phyloP scores from a whole-genome alignment of 176 grass and related monocot species.

The Juncus effusus region DNA sequence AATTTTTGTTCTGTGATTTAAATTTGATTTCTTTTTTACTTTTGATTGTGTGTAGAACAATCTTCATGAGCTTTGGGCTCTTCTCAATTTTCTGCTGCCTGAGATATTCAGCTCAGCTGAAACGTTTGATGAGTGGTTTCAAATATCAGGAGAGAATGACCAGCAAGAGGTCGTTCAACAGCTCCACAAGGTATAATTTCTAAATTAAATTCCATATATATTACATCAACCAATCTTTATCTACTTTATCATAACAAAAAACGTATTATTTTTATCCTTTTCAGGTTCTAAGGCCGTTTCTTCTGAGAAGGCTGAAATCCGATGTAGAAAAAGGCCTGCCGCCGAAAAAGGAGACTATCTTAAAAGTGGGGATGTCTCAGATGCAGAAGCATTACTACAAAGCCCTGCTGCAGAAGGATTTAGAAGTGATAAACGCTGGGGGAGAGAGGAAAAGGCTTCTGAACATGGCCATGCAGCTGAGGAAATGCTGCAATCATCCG shows the following conservation, averaged over 20 bases:
- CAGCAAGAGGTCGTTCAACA: constrained; percentile 83
- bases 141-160: constrained; percentile 79
- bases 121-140: constrained; percentile 77
- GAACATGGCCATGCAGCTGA: constrained; percentile 75
- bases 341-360: constrained; percentile 72
- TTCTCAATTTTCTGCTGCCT: constrained; percentile 83
- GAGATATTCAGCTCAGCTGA: constrained; percentile 84
- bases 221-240: neutral
- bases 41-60: constrained; percentile 54
- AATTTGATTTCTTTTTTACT: constrained; percentile 14
- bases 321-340: constrained; percentile 78
- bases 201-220: too few relatives aligned
- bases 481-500: constrained; percentile 87
- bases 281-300: constrained; percentile 71
- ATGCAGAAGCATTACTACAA: constrained; percentile 82
- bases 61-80: constrained; percentile 81
- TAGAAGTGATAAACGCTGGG: constrained; percentile 73
- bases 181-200: constrained; percentile 67
- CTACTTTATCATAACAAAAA: neutral
- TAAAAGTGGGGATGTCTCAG: constrained; percentile 78
- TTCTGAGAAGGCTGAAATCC: constrained; percentile 68
- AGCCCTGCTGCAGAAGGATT: constrained; percentile 66
- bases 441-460: constrained; percentile 65
- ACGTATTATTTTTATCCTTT: neutral
- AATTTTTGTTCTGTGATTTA: neutral